phyloP scores from a whole-genome alignment of 1,284 basidiomycete species.

The Limonomyces culmigenus region DNA sequence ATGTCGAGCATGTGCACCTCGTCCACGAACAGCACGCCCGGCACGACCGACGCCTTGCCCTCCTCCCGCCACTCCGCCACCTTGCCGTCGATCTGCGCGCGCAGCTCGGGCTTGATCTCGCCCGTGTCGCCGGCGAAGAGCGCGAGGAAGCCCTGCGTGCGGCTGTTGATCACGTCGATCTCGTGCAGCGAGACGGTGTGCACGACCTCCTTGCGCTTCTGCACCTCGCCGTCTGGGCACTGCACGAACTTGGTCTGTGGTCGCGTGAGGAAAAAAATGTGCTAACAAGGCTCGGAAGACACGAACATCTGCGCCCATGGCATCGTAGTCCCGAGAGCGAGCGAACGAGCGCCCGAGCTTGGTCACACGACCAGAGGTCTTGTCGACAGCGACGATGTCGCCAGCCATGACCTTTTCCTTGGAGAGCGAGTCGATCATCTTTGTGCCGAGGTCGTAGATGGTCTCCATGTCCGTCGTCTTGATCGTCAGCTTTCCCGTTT shows the following conservation, averaged over 20 bases:
- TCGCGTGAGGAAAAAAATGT: constrained; percentile 2
- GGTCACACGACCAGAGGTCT: constrained; percentile 91
- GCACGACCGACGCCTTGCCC: constrained; percentile 95
- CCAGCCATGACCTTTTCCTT: constrained; percentile 97
- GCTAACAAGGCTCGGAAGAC: background rate
- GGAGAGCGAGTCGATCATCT: constrained; percentile 96
- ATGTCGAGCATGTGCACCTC: constrained; percentile 99
- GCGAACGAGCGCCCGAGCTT: constrained; percentile 95
- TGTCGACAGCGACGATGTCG: constrained; percentile 94
- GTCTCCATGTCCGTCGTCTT: constrained; percentile 99
- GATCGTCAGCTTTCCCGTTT: constrained; percentile 94
- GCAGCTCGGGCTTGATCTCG: constrained; percentile 94
- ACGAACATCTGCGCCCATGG: constrained; percentile 93
- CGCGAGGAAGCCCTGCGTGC: constrained; percentile 83
- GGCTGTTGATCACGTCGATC: constrained; percentile 98
- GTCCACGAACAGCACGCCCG: constrained; percentile 87
- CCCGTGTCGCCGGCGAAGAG: constrained; percentile 85
- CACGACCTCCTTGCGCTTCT: constrained; percentile 91
- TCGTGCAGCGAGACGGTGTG: constrained; percentile 97
- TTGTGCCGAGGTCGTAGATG: constrained; percentile 94
- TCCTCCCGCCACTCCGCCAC: constrained; percentile 98
- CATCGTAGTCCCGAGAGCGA: constrained; percentile 93
- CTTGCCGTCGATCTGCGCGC: constrained; percentile 94
- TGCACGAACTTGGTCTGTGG: constrained; percentile 89
- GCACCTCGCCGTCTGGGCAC: constrained; percentile 95